phyloP scores from a whole-genome alignment of 164 flowering plant species.

The Nymphaea colorata region DNA sequence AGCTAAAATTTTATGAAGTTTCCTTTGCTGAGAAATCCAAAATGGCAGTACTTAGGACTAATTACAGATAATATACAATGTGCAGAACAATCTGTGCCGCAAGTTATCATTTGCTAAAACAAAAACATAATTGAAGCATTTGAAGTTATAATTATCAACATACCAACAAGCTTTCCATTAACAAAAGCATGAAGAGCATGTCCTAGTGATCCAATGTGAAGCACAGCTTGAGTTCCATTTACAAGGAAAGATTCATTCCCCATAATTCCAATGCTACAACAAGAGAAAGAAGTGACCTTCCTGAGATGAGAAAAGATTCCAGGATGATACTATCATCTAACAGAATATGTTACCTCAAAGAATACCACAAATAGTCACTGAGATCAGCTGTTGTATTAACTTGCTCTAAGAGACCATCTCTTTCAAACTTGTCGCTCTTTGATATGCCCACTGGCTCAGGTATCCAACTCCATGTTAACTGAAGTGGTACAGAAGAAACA shows the following conservation, averaged over 20 bases:
- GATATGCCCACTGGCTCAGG: constrained; percentile 86
- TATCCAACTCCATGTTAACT: constrained; percentile 73
- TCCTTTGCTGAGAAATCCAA: too few species aligned
- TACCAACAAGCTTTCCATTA: constrained; percentile 79
- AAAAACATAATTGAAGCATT: too few species aligned
- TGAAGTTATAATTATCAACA: neutral
- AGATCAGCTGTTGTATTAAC: constrained; percentile 89
- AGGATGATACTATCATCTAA: neutral
- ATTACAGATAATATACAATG: too few species aligned
- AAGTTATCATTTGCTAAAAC: too few species aligned
- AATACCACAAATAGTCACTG: constrained; percentile 98
- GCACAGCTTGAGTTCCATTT: constrained; percentile 52
- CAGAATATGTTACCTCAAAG: constrained; percentile 46
- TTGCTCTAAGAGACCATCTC: constrained; percentile 65
- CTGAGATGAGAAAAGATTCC: neutral
- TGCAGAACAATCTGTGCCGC: too few species aligned
- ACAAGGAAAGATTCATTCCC: constrained; percentile 50
- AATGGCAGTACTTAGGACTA: too few species aligned
- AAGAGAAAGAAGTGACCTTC: constrained; percentile 2
- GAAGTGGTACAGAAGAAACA: constrained; percentile 25
- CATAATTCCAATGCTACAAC: constrained; percentile 41
- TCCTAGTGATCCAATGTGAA: constrained; percentile 86
- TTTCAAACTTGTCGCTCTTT: constrained; percentile 41
- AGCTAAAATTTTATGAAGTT: too few species aligned
- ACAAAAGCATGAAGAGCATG: constrained; percentile 75